A percentile compares a stretch with the other conserved stretches of the same genome.
Evolutionary conservation across 306 rosid genomes (phyloP).

Genomic region (Cicer chorassanicum): DNA sequence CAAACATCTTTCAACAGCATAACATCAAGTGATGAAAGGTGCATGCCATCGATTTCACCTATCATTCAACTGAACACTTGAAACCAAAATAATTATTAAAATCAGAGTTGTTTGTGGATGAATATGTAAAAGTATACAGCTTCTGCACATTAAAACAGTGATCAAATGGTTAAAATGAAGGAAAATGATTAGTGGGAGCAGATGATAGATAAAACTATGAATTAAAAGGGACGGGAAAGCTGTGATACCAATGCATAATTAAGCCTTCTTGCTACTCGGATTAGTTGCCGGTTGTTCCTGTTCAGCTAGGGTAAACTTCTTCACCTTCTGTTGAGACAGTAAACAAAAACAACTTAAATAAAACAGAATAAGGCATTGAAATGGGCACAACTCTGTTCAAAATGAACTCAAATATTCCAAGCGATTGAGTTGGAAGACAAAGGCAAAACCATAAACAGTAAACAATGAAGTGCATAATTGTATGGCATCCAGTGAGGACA

Average conservation of each 20-base stretch:
- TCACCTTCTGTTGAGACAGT: constrained; percentile 75
- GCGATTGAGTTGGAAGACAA: constrained; percentile 10
- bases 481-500: constrained; percentile 10
- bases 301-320: constrained; percentile 73
- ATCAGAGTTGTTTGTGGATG: constrained; percentile 23
- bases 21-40: constrained; percentile 20
- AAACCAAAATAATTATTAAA: constrained; percentile 1
- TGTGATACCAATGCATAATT: constrained; percentile 40
- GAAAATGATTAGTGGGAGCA: neutral
- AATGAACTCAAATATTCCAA: neutral
- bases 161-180: constrained; percentile 8
- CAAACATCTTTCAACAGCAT: neutral
- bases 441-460: constrained; percentile 34
- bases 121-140: constrained; percentile 11
- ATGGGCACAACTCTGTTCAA: neutral
- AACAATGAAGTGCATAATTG: neutral
- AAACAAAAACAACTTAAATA: constrained; percentile 22
- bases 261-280: constrained; percentile 53
- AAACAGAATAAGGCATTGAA: neutral
- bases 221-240: neutral
- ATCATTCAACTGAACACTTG: constrained; percentile 29
- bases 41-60: constrained; percentile 5
- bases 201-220: constrained; percentile 4
- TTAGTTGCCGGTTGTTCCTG: constrained; percentile 59
- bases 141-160: constrained; percentile 30